Evolutionary conservation across 2,329 filamentous ascomycete species (phyloP).

Genomic region (Colletotrichum sp.): DNA sequence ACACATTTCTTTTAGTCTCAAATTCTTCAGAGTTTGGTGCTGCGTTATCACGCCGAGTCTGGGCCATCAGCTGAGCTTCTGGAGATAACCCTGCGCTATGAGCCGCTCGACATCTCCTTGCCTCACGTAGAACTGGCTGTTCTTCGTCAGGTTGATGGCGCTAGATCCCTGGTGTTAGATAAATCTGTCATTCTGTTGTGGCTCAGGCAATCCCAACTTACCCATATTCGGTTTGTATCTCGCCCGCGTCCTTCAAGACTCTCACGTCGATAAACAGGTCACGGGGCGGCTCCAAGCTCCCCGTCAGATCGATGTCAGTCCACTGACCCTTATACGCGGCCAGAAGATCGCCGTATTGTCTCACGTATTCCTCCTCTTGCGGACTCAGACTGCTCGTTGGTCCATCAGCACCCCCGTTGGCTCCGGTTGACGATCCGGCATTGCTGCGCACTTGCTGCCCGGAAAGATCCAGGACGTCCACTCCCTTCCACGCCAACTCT

Average conservation of each 20-base stretch:
- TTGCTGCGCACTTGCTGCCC: conserved; percentile 58
- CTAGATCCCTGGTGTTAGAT: conserved; percentile 48
- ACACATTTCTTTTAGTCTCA: background rate
- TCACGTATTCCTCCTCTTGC: conserved; percentile 95
- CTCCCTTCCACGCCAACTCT: conserved; percentile 89
- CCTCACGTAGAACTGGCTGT: conserved; percentile 96
- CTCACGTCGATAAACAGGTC: conserved; percentile 97
- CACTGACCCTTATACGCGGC: conserved; percentile 98
- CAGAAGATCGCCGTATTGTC: conserved; percentile 88
- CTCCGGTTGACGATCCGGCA: conserved; percentile 34
- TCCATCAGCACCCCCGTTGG: conserved; percentile 43
- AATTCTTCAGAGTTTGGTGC: background rate
- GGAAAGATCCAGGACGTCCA: conserved; percentile 77
- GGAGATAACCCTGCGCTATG: conserved; percentile 93
- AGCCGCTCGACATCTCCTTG: conserved; percentile 94
- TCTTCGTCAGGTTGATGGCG: conserved; percentile 94
- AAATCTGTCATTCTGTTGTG: conserved; percentile 5
- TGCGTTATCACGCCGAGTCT: background rate
- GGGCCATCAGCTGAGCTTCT: conserved; percentile 75
- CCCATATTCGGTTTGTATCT: conserved; percentile 99
- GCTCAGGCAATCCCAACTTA: conserved; percentile 50
- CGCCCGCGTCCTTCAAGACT: conserved; percentile 94
- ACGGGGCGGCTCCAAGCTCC: conserved; percentile 89
- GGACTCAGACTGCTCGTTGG: conserved; percentile 83
- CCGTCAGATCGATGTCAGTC: conserved; percentile 96